These are phyloP conservation scores for Tricholoma terreum DNA, from an alignment of 768 basidiomycete species.

Conservation along the genomic window DNA sequence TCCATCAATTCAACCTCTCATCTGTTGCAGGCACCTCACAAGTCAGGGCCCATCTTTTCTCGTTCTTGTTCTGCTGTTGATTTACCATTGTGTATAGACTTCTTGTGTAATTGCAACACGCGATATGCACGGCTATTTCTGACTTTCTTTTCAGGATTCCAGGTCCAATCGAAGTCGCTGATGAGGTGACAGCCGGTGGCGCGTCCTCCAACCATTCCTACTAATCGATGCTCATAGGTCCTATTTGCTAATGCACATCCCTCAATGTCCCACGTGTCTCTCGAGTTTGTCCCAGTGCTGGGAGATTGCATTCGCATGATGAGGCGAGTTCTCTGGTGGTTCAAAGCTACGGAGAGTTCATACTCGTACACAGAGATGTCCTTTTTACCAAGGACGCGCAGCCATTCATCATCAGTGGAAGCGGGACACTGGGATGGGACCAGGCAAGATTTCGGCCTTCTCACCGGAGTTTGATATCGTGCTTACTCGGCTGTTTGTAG, in stretches of 20 bases:
- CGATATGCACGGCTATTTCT: neutral
- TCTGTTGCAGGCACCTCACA: constrained; percentile 31
- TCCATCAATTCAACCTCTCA: neutral
- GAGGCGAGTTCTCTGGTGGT: constrained; percentile 38
- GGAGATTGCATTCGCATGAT: constrained; percentile 88
- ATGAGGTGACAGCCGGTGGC: constrained; percentile 32
- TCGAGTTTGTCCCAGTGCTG: constrained; percentile 85
- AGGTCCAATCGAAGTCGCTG: constrained; percentile 59
- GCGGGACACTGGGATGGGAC: constrained; percentile 97
- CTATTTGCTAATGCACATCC: constrained; percentile 94
- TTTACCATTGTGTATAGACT: constrained; percentile 33
- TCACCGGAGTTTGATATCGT: neutral
- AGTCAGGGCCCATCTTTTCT: constrained; percentile 27
- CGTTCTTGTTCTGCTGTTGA: constrained; percentile 16
- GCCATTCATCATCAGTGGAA: constrained; percentile 91
- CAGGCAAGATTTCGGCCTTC: constrained; percentile 46
- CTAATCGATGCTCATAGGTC: constrained; percentile 46
- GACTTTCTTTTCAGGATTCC: constrained; percentile 45
- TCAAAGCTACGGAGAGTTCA: neutral
- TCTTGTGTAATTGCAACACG: constrained; percentile 40
- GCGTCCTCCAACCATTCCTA: neutral
- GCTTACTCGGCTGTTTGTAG: constrained; percentile 31
- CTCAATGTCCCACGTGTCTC: constrained; percentile 82
- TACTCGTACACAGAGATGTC: constrained; percentile 49
- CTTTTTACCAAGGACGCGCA: constrained; percentile 77